phyloP scores from a whole-genome alignment of 345 rosid species.

The Erucastrum elatum region DNA sequence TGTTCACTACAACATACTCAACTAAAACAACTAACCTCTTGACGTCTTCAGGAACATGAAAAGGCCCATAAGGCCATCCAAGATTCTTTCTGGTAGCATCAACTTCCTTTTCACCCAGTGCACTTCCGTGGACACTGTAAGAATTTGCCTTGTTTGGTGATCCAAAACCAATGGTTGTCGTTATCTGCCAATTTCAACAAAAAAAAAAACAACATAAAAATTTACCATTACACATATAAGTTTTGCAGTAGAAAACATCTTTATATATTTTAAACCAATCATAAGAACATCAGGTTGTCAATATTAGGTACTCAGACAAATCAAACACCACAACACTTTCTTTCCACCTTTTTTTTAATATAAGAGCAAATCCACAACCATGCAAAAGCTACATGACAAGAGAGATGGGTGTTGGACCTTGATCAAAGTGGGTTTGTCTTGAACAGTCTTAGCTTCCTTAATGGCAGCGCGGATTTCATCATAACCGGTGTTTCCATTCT shows the following conservation, averaged over 20 bases:
- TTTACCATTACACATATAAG: background rate
- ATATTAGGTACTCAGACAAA: too few relatives aligned
- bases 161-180: constrained; percentile 81
- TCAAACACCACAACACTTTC: background rate
- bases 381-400: background rate
- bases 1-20: background rate
- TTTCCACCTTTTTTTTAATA: background rate
- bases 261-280: background rate
- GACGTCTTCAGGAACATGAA: constrained; percentile 94
- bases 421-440: constrained; percentile 86
- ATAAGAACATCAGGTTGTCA: background rate
- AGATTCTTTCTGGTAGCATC: constrained; percentile 72
- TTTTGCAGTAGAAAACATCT: background rate
- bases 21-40: constrained; percentile 50
- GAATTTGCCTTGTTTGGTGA: constrained; percentile 33
- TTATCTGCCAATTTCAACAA: background rate
- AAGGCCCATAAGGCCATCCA: constrained; percentile 90
- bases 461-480: constrained; percentile 98
- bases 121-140: too few relatives aligned
- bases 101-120: too few relatives aligned
- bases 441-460: constrained; percentile 94
- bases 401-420: constrained; percentile 45
- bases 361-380: constrained; percentile 32
- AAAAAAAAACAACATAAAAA: background rate
- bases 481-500: constrained; percentile 30